Evolutionary conservation across 257 asterid genomes (phyloP).

Genomic region (Asclepias syriaca): DNA sequence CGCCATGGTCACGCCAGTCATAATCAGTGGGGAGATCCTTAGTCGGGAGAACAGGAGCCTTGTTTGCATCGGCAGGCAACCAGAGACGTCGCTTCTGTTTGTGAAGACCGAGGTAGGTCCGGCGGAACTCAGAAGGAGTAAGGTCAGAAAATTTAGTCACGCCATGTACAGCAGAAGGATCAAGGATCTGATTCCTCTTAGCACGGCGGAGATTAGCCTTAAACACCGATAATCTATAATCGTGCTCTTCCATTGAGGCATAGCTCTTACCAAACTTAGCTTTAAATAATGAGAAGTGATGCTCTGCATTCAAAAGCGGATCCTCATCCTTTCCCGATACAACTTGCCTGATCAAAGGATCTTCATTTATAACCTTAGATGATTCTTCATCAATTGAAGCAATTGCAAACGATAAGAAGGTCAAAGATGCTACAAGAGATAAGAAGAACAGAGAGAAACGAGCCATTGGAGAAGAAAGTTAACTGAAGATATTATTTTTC

Average conservation of each 20-base stretch:
- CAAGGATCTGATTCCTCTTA: constrained; percentile 66
- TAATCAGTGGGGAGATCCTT: constrained; percentile 55
- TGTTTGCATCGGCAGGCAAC: constrained; percentile 53
- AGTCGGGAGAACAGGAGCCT: constrained; percentile 77
- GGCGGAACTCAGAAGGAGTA: constrained; percentile 70
- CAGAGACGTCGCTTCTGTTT: constrained; percentile 27
- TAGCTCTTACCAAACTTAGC: constrained; percentile 47
- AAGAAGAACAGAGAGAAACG: constrained; percentile 17
- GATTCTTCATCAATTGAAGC: constrained; percentile 20
- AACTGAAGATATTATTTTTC: constrained; percentile 22
- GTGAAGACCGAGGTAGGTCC: constrained; percentile 49
- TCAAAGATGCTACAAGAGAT: constrained; percentile 11
- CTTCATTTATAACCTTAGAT: constrained; percentile 21
- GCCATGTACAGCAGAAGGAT: constrained; percentile 82
- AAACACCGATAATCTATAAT: constrained; percentile 59
- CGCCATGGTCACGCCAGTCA: constrained; percentile 91
- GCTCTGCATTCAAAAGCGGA: constrained; percentile 60
- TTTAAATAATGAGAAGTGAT: constrained; percentile 65
- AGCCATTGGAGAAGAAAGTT: constrained; percentile 35
- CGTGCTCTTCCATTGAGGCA: constrained; percentile 74
- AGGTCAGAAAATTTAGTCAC: constrained; percentile 77
- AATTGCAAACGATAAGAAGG: constrained; percentile 25
- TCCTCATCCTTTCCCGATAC: constrained; percentile 56
- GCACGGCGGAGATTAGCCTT: constrained; percentile 79
- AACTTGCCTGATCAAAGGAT: constrained; percentile 68